Evolutionary conservation across 495 filamentous ascomycete genomes (phyloP), one percentile per base, ranked within the genome.

Genomic region (Xeromyces bisporus): DNA sequence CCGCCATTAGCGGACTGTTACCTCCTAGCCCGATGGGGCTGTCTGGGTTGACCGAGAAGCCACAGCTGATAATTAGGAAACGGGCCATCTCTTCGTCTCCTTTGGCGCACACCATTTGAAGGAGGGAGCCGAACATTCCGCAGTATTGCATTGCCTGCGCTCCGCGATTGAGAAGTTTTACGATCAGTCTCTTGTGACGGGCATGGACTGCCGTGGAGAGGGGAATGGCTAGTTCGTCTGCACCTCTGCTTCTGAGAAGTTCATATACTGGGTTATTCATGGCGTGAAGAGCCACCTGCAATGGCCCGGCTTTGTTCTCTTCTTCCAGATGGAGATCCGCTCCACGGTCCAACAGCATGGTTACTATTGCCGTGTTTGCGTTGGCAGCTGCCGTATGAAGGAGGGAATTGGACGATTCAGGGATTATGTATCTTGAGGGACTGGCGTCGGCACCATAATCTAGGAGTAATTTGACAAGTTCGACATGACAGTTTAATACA

Each of bases 321-420:
- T 39, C 30, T n/a, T 23, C 17, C 7, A 23, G 11, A 11, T 34
- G 29, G 6, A 32, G 18, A 17, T 28, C 13, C 12, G 32, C 32
- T 12, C 37, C 37, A 28, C 27, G 12, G n/a, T 40, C 32, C n/a
- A 41, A 7, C 24, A 36, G 33, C 26, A 31, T 15, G 7, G 23
- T n/a, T 13, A 36, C 32, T 10, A 42, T 15, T 32, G 4, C 30
- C 21, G 23, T 25, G 27, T 30, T 20, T 7, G 38, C 40, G 18
- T 14, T 14, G 18, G 8, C 26, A 10, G 40, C 25, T 9, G 40
- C 32, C 8, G 25, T 18, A 14, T 36, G 32, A 18, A 42, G 26
- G 11, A 37, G 31, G n/a, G 40, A 11, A 31, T 2, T 12, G 6
- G 28, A 28, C 17, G 29, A 14, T 31, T 28, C 20, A 23, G 9